A percentile compares a stretch with the other conserved stretches of the same genome.
Evolutionary conservation across 192 early-diverging fungal species (phyloP).

Genomic region (Coemansia sp.): DNA sequence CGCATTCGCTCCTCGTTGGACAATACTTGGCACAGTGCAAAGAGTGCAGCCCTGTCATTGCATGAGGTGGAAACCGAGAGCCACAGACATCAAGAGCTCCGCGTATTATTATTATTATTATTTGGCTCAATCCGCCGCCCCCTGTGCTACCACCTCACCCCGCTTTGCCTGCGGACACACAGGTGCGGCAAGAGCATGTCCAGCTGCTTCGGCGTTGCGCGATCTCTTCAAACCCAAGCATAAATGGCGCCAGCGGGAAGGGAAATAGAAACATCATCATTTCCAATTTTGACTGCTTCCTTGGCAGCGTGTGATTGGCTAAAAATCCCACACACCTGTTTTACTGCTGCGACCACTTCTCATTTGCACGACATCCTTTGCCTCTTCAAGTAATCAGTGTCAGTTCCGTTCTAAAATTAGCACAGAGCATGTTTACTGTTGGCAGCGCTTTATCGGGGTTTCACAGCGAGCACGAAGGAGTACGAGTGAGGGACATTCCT

Average conservation of each 20-base stretch:
- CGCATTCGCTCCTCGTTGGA: neutral
- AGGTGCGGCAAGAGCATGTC: neutral
- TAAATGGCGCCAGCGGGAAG: neutral
- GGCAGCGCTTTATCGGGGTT: too few relatives aligned
- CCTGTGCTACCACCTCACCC: too few relatives aligned
- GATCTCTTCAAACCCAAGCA: too few relatives aligned
- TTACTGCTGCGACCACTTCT: neutral
- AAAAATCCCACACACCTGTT: neutral
- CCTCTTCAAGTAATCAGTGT: too few relatives aligned
- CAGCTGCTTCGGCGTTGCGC: too few relatives aligned
- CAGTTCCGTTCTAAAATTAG: too few relatives aligned
- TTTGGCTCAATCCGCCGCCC: neutral
- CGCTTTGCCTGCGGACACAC: neutral
- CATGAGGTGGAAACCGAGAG: too few relatives aligned
- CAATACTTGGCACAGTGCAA: neutral
- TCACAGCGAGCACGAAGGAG: too few relatives aligned
- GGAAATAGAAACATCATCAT: neutral
- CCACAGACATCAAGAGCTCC: neutral
- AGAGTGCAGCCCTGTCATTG: neutral
- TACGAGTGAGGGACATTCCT: too few relatives aligned
- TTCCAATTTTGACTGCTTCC: neutral
- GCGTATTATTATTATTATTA: neutral
- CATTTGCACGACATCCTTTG: too few relatives aligned
- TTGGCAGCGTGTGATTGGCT: slow-evolving; percentile 9
- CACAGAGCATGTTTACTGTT: too few relatives aligned